phyloP scores from a whole-genome alignment of 768 basidiomycete genomes.

The Glaciozyma antarctica region DNA sequence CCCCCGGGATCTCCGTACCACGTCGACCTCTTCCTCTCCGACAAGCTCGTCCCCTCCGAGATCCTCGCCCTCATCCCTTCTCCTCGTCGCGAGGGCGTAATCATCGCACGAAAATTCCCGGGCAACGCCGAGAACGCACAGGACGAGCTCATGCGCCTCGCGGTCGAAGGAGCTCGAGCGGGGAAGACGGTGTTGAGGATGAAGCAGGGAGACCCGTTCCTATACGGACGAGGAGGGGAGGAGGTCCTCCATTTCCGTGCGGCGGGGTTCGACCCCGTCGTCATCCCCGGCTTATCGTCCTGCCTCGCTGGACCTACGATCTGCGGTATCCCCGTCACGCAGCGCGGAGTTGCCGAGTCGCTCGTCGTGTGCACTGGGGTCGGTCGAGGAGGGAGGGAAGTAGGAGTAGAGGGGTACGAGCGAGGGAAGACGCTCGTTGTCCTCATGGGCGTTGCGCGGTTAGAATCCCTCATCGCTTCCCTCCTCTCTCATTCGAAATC shows the following conservation, averaged over 20 bases:
- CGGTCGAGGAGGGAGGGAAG: constrained; percentile 70
- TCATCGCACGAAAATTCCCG: constrained; percentile 93
- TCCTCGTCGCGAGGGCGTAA: constrained; percentile 49
- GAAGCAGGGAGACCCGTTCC: constrained; percentile 93
- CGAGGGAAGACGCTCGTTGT: constrained; percentile 69
- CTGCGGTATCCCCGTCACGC: constrained; percentile 86
- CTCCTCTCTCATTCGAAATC: constrained; percentile 48
- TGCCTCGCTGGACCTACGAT: constrained; percentile 82
- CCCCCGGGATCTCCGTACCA: constrained; percentile 23
- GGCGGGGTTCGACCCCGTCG: constrained; percentile 69
- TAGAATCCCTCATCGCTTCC: constrained; percentile 59
- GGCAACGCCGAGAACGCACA: constrained; percentile 95
- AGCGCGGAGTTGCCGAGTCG: constrained; percentile 84
- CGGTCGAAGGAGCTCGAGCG: constrained; percentile 64
- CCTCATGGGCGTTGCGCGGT: constrained; percentile 89
- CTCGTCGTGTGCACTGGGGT: constrained; percentile 90
- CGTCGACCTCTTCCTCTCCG: constrained; percentile 64
- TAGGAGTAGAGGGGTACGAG: constrained; percentile 78
- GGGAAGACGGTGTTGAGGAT: constrained; percentile 83
- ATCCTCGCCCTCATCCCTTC: constrained; percentile 74
- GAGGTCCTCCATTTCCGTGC: constrained; percentile 86
- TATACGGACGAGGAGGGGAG: constrained; percentile 90
- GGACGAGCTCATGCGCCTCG: constrained; percentile 85
- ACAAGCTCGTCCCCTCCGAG: constrained; percentile 87
- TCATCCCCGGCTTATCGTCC: constrained; percentile 83